Conservation (phyloP, 2,329 filamentous ascomycete species). For the Fusarium sp. region DNA sequence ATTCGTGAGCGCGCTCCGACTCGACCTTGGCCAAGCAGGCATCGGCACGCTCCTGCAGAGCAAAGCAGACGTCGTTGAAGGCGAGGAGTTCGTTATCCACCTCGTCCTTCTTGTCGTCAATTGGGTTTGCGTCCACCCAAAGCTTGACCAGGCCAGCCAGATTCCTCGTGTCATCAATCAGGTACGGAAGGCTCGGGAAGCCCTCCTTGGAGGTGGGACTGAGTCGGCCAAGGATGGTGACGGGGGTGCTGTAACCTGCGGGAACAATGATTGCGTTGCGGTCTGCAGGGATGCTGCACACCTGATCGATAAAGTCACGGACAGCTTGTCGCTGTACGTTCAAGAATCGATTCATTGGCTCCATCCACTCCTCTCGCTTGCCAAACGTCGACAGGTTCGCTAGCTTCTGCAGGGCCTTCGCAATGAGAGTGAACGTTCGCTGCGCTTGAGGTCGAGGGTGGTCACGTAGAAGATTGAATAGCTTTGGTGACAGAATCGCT, state of each 20-base stretch:
- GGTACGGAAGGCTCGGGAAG: conserved; percentile 90
- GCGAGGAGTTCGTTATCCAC: conserved; percentile 63
- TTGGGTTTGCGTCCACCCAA: conserved; percentile 72
- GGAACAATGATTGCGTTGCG: conserved; percentile 74
- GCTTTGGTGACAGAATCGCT: conserved; percentile 93
- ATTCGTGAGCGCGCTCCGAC: conserved; percentile 55
- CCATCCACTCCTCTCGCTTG: conserved; percentile 98
- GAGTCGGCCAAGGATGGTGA: conserved; percentile 87
- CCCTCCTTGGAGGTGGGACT: conserved; percentile 87
- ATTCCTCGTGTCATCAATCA: conserved; percentile 89
- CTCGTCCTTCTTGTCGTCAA: conserved; percentile 50
- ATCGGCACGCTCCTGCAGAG: conserved; percentile 63
- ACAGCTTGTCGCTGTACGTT: conserved; percentile 80
- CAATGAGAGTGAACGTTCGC: conserved; percentile 89
- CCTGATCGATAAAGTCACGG: conserved; percentile 86
- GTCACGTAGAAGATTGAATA: conserved; percentile 87
- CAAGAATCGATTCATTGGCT: conserved; percentile 95
- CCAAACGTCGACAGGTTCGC: conserved; percentile 93
- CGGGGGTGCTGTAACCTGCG: conserved; percentile 90
- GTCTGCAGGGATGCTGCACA: conserved; percentile 85
- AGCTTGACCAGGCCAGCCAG: conserved; percentile 86
- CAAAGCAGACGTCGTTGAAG: conserved; percentile 65
- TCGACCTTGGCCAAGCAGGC: conserved; percentile 65
- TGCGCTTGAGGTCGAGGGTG: conserved; percentile 86
- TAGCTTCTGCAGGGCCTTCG: conserved; percentile 90